Evolutionary conservation across 495 filamentous ascomycete genomes (phyloP).

Genomic region (Penicillium cosmopolitanum): DNA sequence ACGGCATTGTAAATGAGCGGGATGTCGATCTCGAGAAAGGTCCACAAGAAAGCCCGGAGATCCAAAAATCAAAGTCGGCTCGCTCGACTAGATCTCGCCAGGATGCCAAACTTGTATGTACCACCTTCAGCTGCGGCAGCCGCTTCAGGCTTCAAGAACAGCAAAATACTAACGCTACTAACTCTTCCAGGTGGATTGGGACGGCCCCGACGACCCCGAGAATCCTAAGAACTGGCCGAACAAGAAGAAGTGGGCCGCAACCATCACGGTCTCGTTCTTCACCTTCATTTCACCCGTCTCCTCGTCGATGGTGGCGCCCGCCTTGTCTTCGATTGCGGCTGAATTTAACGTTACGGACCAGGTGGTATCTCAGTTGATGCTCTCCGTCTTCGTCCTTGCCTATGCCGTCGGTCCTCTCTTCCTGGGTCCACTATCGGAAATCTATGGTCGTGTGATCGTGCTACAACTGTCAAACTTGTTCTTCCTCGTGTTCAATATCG

Average conservation of each 20-base stretch:
- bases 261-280: constrained; percentile 59
- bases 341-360: constrained; percentile 64
- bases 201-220: constrained; percentile 57
- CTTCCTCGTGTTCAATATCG: constrained; percentile 65
- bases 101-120: constrained; percentile 35
- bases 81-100: constrained; percentile 23
- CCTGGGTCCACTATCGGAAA: constrained; percentile 72
- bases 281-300: constrained; percentile 76
- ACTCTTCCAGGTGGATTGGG: constrained; percentile 52
- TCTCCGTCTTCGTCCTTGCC: constrained; percentile 77
- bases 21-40: constrained; percentile 36
- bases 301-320: constrained; percentile 75
- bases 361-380: constrained; percentile 59
- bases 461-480: constrained; percentile 65
- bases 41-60: constrained; percentile 10
- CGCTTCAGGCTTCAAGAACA: not conserved
- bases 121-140: not conserved
- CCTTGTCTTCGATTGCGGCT: constrained; percentile 53
- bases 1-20: constrained; percentile 37
- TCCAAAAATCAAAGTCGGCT: constrained; percentile 31
- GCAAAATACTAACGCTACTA: not conserved
- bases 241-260: constrained; percentile 65
- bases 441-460: constrained; percentile 69
- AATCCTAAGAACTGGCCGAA: constrained; percentile 65
- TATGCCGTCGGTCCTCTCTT: constrained; percentile 73